Base-by-base conservation (phyloP, 768 basidiomycete genomes). In the Glaciozyma antarctica region DNA sequence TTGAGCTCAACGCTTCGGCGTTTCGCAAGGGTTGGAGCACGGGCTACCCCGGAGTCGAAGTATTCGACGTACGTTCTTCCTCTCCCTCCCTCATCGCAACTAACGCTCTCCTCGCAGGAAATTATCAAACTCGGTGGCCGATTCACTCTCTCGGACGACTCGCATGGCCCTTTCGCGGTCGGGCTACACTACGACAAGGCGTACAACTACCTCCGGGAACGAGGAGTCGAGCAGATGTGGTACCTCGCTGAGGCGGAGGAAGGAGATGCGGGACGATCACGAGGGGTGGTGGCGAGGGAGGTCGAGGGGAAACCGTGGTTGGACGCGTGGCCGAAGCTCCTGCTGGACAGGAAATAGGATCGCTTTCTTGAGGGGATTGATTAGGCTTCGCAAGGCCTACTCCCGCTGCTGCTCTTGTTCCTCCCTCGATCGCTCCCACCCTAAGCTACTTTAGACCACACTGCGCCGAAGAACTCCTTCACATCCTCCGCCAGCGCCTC, bases 1-100 rank as follows among this genome's bases (percentile, higher is more conserved):
- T 98, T 73, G 95, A 99, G 77, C 78, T 88, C 43, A 98, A 94
- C 72, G 85, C 91, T 28, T 89, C 95, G 15, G 91, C 92, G 13
- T 85, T 97, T 74, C 79, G 91, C 72, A 99, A 98, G 75, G 84
- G 86, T 17, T 98, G 95, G 95, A 75, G 78, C 15, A 82, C 84
- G 4, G 83, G 87, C 6, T 98, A 93, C 77, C 94, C 95, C 0
- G 88, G 82, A 2, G 75, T 77, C 61, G 91, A 95, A 69, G 81
- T 94, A 19, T 77, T 89, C 16, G 75, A 85, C 79, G 93, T 87
- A 70, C 73, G 82, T 77, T 12, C 22, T 3, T 58, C 8, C 22
- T 32, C 32, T 24, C 22, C 10, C 56, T 41, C 48, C 19, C 17
- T 34, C 13, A 10, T 22, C 24, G 2, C 2, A 12, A 0, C 21